A percentile compares a stretch with the other conserved stretches of the same genome.
These are phyloP conservation scores for Graphilbum fragrans DNA, from an alignment of 2,329 filamentous ascomycete species.

Conservation along the genomic window DNA sequence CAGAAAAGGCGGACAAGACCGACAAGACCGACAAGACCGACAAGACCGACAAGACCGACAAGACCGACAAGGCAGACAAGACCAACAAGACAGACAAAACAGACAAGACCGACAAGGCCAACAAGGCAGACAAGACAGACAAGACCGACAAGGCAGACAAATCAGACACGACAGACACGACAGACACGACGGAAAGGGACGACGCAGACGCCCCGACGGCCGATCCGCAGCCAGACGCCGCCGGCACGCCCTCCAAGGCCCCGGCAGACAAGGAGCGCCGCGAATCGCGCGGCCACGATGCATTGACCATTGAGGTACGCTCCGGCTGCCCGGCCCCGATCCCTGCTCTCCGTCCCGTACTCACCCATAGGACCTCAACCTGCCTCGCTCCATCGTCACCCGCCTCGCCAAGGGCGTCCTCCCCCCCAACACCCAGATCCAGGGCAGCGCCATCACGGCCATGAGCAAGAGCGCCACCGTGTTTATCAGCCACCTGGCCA, in stretches of 20 bases:
- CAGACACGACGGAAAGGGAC: neutral
- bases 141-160: too few relatives aligned
- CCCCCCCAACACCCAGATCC: constrained; percentile 70
- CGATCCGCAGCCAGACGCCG: constrained; percentile 6
- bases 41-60: neutral
- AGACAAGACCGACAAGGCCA: neutral
- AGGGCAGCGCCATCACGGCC: constrained; percentile 68
- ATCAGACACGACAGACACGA: neutral
- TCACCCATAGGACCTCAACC: constrained; percentile 49
- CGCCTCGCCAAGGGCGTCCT: constrained; percentile 69
- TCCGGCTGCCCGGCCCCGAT: too few relatives aligned
- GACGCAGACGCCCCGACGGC: neutral
- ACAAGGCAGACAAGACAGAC: neutral
- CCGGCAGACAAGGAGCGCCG: constrained; percentile 13
- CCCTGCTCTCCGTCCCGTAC: neutral
- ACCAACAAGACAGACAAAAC: neutral
- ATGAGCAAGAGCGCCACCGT: constrained; percentile 74
- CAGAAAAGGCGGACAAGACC: neutral
- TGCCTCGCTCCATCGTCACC: constrained; percentile 73
- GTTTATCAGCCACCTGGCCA: constrained; percentile 70
- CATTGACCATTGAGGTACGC: constrained; percentile 40
- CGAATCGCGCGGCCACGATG: constrained; percentile 17
- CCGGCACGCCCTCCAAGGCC: constrained; percentile 12
- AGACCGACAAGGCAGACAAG: neutral
- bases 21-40: neutral